Percentiles rank a stretch among this genome's conserved stretches.
Conservation (phyloP, 768 basidiomycete species). For the Ephemerocybe angulata region DNA sequence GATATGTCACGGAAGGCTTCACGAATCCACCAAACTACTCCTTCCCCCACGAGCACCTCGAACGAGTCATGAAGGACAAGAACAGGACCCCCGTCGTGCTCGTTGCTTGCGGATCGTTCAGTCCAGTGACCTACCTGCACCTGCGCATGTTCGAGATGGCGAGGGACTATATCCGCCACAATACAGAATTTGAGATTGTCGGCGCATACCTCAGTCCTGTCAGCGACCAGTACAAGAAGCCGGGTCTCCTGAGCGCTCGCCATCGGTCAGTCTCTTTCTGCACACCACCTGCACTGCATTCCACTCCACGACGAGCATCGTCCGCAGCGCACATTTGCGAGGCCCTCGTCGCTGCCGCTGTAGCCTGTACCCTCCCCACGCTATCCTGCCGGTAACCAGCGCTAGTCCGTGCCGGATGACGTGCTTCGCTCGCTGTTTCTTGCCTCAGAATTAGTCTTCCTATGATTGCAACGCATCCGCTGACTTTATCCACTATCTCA, state of each 20-base stretch:
- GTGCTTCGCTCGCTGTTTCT: conserved; percentile 16
- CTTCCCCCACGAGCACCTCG: conserved; percentile 66
- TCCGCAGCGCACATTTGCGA: not conserved
- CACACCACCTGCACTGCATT: conserved; percentile 3
- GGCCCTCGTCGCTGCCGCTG: not conserved
- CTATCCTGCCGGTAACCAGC: conserved; percentile 14
- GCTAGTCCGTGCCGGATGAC: conserved; percentile 12
- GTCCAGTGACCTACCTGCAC: conserved; percentile 95
- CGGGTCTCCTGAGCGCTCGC: conserved; percentile 80
- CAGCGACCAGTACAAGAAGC: conserved; percentile 94
- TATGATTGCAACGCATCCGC: conserved; percentile 15
- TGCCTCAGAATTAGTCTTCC: conserved; percentile 15
- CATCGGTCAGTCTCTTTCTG: conserved; percentile 69
- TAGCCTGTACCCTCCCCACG: not conserved
- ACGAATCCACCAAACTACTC: conserved; percentile 63
- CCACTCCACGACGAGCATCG: not conserved
- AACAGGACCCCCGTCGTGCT: conserved; percentile 84
- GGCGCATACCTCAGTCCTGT: conserved; percentile 97
- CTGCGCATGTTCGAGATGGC: conserved; percentile 99
- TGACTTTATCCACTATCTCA: conserved; percentile 21
- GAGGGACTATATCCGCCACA: conserved; percentile 89
- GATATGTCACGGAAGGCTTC: conserved; percentile 42
- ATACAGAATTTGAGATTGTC: conserved; percentile 89
- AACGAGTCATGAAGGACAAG: conserved; percentile 51
- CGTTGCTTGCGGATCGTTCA: conserved; percentile 97